Evolutionary conservation across 805 yeast species (phyloP).

Genomic region (Sporopachydermia lactativora): DNA sequence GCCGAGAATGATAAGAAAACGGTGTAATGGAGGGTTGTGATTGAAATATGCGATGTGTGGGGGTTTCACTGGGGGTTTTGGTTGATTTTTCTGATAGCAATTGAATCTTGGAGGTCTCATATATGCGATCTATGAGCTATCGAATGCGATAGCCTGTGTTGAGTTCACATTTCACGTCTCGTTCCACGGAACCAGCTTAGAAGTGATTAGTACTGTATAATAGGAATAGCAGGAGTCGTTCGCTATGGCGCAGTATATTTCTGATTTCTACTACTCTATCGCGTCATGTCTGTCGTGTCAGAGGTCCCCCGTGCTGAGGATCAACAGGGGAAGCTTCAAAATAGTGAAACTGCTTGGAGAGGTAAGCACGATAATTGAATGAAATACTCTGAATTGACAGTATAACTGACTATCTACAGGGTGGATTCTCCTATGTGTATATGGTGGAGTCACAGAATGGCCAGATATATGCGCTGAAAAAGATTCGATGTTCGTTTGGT

Average conservation of each 20-base stretch:
- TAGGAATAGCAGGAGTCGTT: too few species aligned
- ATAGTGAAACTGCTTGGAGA: slow-evolving; percentile 72
- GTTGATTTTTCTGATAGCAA: too few species aligned
- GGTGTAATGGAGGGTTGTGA: too few species aligned
- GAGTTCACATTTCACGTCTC: too few species aligned
- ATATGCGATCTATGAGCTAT: too few species aligned
- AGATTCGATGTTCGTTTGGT: slow-evolving; percentile 80
- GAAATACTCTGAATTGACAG: not conserved
- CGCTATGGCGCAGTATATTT: slow-evolving; percentile 4
- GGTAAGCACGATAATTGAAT: slow-evolving; percentile 10
- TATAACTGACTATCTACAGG: slow-evolving; percentile 17
- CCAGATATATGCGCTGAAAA: slow-evolving; percentile 57
- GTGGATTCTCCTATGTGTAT: slow-evolving; percentile 80
- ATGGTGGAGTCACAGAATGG: slow-evolving; percentile 41
- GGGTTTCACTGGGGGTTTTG: too few species aligned
- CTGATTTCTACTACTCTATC: slow-evolving; percentile 17
- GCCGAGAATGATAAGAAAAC: too few species aligned
- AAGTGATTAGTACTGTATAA: too few species aligned
- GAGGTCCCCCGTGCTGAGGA: slow-evolving; percentile 38
- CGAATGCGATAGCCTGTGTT: too few species aligned
- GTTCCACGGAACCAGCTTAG: too few species aligned
- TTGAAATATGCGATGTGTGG: too few species aligned
- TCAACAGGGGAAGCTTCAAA: slow-evolving; percentile 48
- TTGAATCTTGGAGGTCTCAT: too few species aligned
- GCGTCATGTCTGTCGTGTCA: slow-evolving; percentile 24